Conservation (phyloP, 225 moss, liverwort and hornwort genomes). For the Thuidium tamariscinum region DNA sequence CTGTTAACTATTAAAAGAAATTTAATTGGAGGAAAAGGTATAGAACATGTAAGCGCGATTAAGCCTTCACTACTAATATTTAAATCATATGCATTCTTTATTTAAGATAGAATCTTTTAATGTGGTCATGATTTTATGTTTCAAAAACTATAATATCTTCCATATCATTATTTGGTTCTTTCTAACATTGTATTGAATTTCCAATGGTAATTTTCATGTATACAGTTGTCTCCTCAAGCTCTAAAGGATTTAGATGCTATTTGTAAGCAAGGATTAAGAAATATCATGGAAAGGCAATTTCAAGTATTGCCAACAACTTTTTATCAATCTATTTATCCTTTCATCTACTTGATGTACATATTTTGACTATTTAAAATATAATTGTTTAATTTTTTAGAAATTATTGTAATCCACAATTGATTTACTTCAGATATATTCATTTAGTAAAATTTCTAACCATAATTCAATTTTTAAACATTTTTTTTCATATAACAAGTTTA, state of each 20-base stretch:
- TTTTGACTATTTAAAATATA: too few species aligned
- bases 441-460: background rate
- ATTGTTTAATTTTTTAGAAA: background rate
- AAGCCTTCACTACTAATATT: background rate
- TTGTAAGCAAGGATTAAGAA: slow-evolving; percentile 9
- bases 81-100: background rate
- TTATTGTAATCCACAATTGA: background rate
- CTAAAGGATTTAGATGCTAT: background rate
- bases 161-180: background rate
- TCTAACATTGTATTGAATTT: background rate
- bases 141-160: background rate
- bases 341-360: background rate
- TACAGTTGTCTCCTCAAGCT: slow-evolving; percentile 4
- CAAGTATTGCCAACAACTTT: background rate
- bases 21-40: background rate
- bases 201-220: background rate
- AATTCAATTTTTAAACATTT: background rate
- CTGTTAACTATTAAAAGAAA: background rate
- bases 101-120: background rate
- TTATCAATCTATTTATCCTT: background rate
- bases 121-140: background rate
- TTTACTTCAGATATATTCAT: background rate
- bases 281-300: slow-evolving; percentile 11
- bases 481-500: background rate
- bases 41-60: background rate